These are phyloP conservation scores for Tylopilus plumbeoviolaceoides DNA, from an alignment of 768 basidiomycete genomes.

Conservation along the genomic window DNA sequence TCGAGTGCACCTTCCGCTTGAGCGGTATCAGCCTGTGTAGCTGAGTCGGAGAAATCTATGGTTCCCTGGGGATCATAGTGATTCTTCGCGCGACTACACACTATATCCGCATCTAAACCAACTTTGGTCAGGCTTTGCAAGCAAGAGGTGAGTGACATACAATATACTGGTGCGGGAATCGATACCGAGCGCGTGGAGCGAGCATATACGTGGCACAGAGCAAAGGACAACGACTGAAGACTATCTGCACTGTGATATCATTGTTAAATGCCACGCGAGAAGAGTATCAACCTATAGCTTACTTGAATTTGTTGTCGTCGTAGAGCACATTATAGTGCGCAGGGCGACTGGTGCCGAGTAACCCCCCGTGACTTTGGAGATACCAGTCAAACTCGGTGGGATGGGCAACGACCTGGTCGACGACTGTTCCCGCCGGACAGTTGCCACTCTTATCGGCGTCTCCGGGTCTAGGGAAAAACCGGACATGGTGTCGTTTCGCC, in stretches of 20 bases:
- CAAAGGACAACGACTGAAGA: conserved; percentile 67
- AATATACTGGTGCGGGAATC: conserved; percentile 80
- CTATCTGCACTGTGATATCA: conserved; percentile 48
- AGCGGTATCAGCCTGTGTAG: conserved; percentile 42
- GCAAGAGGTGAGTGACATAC: conserved; percentile 36
- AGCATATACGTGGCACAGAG: conserved; percentile 78
- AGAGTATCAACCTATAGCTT: not conserved
- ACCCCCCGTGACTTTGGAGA: conserved; percentile 70
- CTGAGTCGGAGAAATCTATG: conserved; percentile 57
- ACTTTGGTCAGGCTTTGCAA: not conserved
- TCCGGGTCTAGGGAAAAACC: conserved; percentile 47
- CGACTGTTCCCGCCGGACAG: conserved; percentile 72
- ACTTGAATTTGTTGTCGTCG: conserved; percentile 63
- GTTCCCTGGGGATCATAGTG: conserved; percentile 66
- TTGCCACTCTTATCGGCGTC: conserved; percentile 69
- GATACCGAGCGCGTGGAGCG: conserved; percentile 78
- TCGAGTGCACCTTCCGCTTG: conserved; percentile 42
- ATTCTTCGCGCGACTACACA: conserved; percentile 75
- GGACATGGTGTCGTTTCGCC: conserved; percentile 53
- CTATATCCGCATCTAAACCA: conserved; percentile 64
- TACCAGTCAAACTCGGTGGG: conserved; percentile 78
- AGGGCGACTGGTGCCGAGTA: conserved; percentile 71
- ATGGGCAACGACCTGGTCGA: conserved; percentile 66
- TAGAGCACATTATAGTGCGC: conserved; percentile 47
- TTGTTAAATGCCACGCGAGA: conserved; percentile 4